These are phyloP conservation scores for Immersiella caudata DNA, from an alignment of 495 filamentous ascomycete species.

Conservation along the genomic window DNA sequence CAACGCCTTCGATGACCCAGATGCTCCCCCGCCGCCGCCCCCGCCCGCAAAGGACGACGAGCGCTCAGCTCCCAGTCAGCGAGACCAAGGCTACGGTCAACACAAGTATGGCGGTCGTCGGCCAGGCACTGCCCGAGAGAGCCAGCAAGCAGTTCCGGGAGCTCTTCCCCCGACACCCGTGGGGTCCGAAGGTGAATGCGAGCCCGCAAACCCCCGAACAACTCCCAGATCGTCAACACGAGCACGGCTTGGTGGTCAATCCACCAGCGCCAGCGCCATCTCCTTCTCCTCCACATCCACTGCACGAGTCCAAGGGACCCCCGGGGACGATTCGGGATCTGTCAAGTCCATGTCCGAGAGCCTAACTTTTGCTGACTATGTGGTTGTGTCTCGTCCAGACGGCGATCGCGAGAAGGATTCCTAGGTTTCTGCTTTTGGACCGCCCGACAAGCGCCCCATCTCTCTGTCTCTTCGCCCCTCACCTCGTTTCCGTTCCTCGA, in stretches of 20 bases:
- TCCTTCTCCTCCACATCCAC: conserved; percentile 12
- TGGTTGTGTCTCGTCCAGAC: conserved; percentile 37
- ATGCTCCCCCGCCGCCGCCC: conserved; percentile 25
- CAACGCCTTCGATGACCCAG: conserved; percentile 35
- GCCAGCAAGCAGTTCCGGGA: conserved; percentile 51
- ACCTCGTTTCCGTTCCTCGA: conserved; percentile 2
- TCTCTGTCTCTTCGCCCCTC: neutral
- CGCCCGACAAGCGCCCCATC: conserved; percentile 3
- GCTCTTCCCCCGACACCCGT: conserved; percentile 58
- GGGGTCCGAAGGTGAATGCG: conserved; percentile 63
- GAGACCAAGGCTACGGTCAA: conserved; percentile 13
- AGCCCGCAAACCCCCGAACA: conserved; percentile 34
- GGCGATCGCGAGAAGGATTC: conserved; percentile 42
- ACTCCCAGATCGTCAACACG: conserved; percentile 20
- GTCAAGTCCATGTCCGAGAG: conserved; percentile 34
- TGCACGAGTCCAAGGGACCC: conserved; percentile 9
- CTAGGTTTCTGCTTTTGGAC: conserved; percentile 25
- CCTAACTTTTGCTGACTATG: conserved; percentile 41
- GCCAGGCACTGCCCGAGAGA: conserved; percentile 47
- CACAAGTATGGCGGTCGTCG: conserved; percentile 37
- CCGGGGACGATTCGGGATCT: conserved; percentile 30
- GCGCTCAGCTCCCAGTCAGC: conserved; percentile 19
- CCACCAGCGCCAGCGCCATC: conserved; percentile 3
- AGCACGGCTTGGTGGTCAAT: conserved; percentile 4
- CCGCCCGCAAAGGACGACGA: conserved; percentile 29